Evolutionary conservation across 352 stramenopile species (phyloP), one percentile per base, ranked within the genome.

Genomic region (Phytophthora colocasiae): DNA sequence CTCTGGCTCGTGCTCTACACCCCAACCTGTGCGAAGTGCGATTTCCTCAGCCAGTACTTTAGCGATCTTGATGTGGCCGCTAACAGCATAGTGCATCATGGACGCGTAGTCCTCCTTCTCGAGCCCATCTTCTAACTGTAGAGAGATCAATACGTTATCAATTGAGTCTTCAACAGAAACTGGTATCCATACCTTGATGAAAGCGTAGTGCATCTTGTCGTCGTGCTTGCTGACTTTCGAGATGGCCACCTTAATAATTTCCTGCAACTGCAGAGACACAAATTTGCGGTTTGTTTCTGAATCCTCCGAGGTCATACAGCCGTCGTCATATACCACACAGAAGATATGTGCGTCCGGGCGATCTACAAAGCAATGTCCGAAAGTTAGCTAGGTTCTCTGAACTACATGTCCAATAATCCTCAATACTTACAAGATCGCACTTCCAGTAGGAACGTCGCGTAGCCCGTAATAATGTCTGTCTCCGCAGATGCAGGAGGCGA

Each of bases 191-290:
- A 95, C 83, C 66, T 89, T 89, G 54, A 96, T 80, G 47, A 90
- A 88, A 6, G 84, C 81, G 66, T 91, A 96, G 73, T 96, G 82
- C 69, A 95, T 85, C 59, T 88, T 91, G 46, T 80, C 65, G 66
- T 96, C 88, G 64, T 90, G 81, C 49, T 90, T 88, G 66, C 68
- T 85, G 50, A 93, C 66, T 46, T 89, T 88, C 1, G 84, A 90
- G 52, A 93, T 93, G 26, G 88, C 88, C 26, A 96, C 81, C 41
- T 91, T 92, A 55, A 93, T 81, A 55, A 96, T 96, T 69, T 96
- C 86, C 55, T 95, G 85, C 22, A 94, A 68, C 66, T 94, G 88
- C 31, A 88, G 61, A 6, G 88, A 92, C 27, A 96, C 75, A 60
- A 87, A 86, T 38, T 87, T 91, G 52, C 87, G 83, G 59, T 93